These are phyloP conservation scores for Mortierella sp. DNA, from an alignment of 371 early-diverging fungal genomes.

Conservation along the genomic window DNA sequence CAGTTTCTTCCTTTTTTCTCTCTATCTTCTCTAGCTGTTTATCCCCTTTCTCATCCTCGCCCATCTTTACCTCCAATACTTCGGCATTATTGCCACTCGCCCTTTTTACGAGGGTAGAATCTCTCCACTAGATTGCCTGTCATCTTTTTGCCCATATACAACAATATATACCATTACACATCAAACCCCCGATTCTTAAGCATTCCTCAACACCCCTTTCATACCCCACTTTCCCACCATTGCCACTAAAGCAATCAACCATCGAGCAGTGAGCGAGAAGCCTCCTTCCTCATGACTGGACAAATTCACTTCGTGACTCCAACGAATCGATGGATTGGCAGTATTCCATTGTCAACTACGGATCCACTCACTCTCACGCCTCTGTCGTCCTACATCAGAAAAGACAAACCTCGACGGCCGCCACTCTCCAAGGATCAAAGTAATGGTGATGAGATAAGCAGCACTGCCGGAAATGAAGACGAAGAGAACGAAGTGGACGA, in stretches of 20 bases:
- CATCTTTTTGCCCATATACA: no score
- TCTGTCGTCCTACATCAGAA: constrained; percentile 43
- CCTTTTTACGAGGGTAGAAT: background rate
- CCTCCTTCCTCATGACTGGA: constrained; percentile 20
- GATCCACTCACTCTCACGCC: constrained; percentile 54
- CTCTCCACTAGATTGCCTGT: no score
- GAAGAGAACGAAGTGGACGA: background rate
- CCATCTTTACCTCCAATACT: background rate
- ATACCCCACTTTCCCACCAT: background rate
- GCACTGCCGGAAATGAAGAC: background rate
- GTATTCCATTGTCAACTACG: constrained; percentile 43
- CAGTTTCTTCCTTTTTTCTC: background rate
- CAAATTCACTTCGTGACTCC: constrained; percentile 53
- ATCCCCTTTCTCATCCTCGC: background rate
- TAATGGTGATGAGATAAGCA: background rate
- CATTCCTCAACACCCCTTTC: background rate
- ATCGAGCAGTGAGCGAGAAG: background rate
- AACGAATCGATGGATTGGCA: constrained; percentile 52
- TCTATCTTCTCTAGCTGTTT: background rate
- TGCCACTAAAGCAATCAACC: background rate
- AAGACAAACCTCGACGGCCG: background rate
- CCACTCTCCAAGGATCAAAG: background rate
- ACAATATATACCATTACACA: background rate
- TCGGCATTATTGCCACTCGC: background rate
- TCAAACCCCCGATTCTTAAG: background rate